Percentiles rank a stretch among this genome's conserved stretches.
Conservation (phyloP, 2,329 filamentous ascomycete species). For the Ophiosphaerella herpotricha region DNA sequence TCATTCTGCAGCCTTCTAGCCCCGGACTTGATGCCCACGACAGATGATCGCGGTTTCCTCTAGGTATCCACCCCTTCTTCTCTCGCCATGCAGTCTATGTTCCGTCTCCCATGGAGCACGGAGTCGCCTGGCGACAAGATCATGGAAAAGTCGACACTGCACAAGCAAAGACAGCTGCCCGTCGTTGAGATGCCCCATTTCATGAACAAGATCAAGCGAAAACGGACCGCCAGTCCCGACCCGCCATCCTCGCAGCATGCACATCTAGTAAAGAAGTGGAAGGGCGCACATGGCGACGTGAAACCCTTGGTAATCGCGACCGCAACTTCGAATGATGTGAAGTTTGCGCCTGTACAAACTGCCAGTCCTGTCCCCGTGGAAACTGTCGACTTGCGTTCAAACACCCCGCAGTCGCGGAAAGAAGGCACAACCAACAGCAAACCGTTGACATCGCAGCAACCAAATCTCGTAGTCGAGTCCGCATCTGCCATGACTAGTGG, state of each 20-base stretch:
- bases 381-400: constrained; percentile 30
- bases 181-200: constrained; percentile 52
- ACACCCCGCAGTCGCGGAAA: constrained; percentile 35
- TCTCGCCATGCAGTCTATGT: constrained; percentile 56
- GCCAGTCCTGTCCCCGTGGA: constrained; percentile 24
- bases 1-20: constrained; percentile 34
- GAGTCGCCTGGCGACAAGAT: constrained; percentile 50
- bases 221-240: constrained; percentile 58
- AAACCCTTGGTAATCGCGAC: constrained; percentile 25
- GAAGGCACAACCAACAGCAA: constrained; percentile 39
- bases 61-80: constrained; percentile 44
- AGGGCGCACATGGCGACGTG: constrained; percentile 40
- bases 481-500: constrained; percentile 32
- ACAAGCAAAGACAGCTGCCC: constrained; percentile 50
- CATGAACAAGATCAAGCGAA: constrained; percentile 62
- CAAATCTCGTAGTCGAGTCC: constrained; percentile 27
- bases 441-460: constrained; percentile 25
- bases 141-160: constrained; percentile 49
- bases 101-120: constrained; percentile 56
- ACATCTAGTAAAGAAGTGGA: constrained; percentile 48
- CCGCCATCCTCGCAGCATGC: constrained; percentile 35
- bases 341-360: constrained; percentile 17
- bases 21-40: constrained; percentile 38
- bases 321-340: constrained; percentile 14
- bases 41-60: constrained; percentile 46